A percentile compares a stretch with the other conserved stretches of the same genome.
phyloP scores from a whole-genome alignment of 805 yeast species.

The Cephaloascus albidus region DNA sequence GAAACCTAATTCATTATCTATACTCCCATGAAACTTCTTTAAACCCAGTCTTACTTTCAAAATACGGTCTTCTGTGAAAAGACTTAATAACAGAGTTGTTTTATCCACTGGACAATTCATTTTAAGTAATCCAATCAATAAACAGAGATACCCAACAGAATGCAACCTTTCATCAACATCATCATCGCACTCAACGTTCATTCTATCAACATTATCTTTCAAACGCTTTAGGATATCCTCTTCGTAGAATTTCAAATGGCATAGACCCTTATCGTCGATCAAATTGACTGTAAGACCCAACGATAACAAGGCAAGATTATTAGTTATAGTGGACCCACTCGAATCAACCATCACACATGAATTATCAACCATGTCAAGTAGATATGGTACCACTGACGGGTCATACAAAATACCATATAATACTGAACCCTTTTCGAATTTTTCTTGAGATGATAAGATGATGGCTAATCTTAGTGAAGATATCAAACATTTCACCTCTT shows the following conservation, averaged over 20 bases:
- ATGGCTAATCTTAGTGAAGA: constrained; percentile 1
- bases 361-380: neutral
- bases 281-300: constrained; percentile 1
- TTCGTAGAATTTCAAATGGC: neutral
- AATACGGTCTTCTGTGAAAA: neutral
- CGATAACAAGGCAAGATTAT: constrained; percentile 1
- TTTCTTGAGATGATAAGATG: neutral
- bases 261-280: neutral
- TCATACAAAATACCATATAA: neutral
- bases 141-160: constrained; percentile 14
- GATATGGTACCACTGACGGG: neutral
- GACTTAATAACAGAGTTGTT: neutral
- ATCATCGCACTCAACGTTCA: constrained; percentile 1
- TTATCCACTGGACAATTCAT: neutral
- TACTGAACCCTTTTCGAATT: neutral
- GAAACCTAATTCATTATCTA: neutral
- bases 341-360: neutral
- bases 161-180: constrained; percentile 8
- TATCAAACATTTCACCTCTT: neutral
- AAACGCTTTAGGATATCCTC: neutral
- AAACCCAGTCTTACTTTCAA: neutral
- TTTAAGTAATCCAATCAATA: constrained; percentile 5
- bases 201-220: constrained; percentile 5
- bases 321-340: neutral
- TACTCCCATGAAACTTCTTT: neutral